Conservation (phyloP, 179 eudicot genomes). For the Amaranthus tricolor region DNA sequence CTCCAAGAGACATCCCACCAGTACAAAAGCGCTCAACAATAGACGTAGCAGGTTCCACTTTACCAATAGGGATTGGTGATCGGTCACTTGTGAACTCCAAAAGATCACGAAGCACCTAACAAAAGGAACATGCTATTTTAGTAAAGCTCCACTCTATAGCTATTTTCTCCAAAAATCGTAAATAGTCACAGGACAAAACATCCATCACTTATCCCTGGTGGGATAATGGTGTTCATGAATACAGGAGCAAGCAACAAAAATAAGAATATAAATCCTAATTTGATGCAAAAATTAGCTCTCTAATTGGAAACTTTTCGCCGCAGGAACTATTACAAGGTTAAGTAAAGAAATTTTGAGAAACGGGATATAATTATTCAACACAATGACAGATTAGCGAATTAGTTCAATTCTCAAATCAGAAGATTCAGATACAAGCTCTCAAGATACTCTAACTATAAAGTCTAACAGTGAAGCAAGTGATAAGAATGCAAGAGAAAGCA, state of each 20-base stretch:
- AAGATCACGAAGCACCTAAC: slow-evolving; percentile 93
- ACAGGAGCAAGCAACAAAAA: background rate
- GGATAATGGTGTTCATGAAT: background rate
- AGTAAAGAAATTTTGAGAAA: background rate
- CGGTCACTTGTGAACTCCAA: slow-evolving; percentile 91
- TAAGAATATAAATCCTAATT: background rate
- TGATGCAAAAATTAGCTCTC: background rate
- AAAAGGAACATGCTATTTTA: slow-evolving; percentile 5
- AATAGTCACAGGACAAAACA: background rate
- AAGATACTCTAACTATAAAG: background rate
- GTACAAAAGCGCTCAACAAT: slow-evolving; percentile 97
- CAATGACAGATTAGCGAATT: background rate
- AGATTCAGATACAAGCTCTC: background rate
- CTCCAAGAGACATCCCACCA: slow-evolving; percentile 99
- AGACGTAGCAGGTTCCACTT: slow-evolving; percentile 87
- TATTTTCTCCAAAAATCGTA: background rate
- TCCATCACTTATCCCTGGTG: background rate
- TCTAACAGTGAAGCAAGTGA: background rate
- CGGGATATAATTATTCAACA: background rate
- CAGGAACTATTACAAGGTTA: background rate
- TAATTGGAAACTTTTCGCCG: background rate
- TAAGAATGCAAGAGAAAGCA: background rate
- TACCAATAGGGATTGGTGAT: slow-evolving; percentile 89
- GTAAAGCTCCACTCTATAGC: background rate
- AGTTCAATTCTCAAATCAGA: background rate